Evolutionary conservation across 257 asterid genomes (phyloP).

Genomic region (Nicotiana knightiana): DNA sequence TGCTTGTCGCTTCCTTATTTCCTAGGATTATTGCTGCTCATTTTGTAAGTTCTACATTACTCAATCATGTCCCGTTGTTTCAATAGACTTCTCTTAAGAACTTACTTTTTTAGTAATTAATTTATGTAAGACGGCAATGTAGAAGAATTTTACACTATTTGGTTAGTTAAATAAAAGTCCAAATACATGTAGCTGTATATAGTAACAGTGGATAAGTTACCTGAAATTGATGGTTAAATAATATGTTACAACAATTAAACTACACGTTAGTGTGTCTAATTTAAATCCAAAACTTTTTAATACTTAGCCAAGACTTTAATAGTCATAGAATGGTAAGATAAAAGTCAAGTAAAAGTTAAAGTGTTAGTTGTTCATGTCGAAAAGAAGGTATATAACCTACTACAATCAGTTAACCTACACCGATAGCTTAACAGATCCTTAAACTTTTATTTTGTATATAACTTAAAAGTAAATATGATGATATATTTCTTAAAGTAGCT

Average conservation of each 20-base stretch:
- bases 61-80: not conserved
- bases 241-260: not conserved
- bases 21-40: slow-evolving; percentile 75
- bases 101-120: no score
- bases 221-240: not conserved
- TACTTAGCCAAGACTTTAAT: not conserved
- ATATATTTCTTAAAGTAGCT: not conserved
- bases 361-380: not conserved
- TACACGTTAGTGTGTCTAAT: not conserved
- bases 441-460: not conserved
- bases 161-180: no score
- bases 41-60: slow-evolving; percentile 37
- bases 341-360: not conserved
- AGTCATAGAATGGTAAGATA: not conserved
- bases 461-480: not conserved
- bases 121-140: not conserved
- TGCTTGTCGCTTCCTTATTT: slow-evolving; percentile 75
- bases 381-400: not conserved
- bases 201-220: not conserved
- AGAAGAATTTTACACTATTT: not conserved
- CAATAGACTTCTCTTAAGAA: not conserved
- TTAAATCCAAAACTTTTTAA: not conserved
- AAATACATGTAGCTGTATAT: no score
- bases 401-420: not conserved
- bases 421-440: not conserved